Evolutionary conservation across 2,329 filamentous ascomycete species (phyloP).

Genomic region (Aspergillus pseudoglaucus): DNA sequence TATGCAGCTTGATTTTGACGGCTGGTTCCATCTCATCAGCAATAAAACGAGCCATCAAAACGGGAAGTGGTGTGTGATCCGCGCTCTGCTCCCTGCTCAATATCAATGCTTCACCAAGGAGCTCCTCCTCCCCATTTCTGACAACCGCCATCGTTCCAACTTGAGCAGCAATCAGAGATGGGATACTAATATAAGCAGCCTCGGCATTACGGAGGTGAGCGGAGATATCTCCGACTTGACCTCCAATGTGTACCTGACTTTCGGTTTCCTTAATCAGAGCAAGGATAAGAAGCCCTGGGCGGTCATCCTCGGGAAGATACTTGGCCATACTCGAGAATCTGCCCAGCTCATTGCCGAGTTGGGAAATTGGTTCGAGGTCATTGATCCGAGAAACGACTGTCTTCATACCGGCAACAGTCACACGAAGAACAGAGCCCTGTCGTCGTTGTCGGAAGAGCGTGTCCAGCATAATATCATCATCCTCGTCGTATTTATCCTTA

Average conservation of each 20-base stretch:
- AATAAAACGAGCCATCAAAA: constrained; percentile 82
- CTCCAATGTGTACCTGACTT: constrained; percentile 57
- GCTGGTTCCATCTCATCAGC: constrained; percentile 91
- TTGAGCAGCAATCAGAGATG: constrained; percentile 73
- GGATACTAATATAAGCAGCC: constrained; percentile 74
- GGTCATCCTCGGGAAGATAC: constrained; percentile 91
- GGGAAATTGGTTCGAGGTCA: constrained; percentile 61
- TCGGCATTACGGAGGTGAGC: constrained; percentile 59
- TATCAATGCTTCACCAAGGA: constrained; percentile 59
- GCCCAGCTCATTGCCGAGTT: constrained; percentile 69
- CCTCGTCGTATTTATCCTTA: constrained; percentile 78
- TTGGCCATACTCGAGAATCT: constrained; percentile 84
- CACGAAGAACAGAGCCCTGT: constrained; percentile 74
- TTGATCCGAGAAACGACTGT: constrained; percentile 57
- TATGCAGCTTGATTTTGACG: constrained; percentile 79
- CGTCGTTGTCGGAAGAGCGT: constrained; percentile 78
- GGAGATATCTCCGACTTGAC: constrained; percentile 60
- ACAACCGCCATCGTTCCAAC: constrained; percentile 56
- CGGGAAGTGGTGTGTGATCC: constrained; percentile 40
- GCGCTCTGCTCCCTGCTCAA: constrained; percentile 15
- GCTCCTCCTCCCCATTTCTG: constrained; percentile 62
- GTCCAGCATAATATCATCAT: constrained; percentile 92
- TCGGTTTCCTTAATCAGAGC: constrained; percentile 59
- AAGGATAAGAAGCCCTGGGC: constrained; percentile 78
- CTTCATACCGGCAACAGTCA: constrained; percentile 60